A percentile compares a stretch with the other conserved stretches of the same genome.
Conservation (phyloP, 805 yeast species). For the Torulaspora microellipsoides region DNA sequence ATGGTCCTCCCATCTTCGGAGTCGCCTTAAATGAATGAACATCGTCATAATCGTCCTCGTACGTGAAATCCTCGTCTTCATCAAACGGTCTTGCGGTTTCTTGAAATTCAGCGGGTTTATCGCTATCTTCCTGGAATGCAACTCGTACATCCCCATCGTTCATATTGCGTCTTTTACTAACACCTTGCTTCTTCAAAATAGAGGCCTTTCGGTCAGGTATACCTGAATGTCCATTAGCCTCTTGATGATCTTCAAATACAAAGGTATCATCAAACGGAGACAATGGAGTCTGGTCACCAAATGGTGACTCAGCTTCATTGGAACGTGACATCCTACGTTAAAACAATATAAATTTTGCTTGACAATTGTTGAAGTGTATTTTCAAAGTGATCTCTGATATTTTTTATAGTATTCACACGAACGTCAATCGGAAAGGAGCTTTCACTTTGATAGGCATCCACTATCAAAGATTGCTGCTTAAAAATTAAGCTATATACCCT, state of each 20-base stretch:
- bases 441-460: no score
- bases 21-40: conserved; percentile 28
- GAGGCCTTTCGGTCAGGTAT: conserved; percentile 11
- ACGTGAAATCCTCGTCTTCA: conserved; percentile 10
- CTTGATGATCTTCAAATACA: conserved; percentile 18
- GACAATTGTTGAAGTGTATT: no score
- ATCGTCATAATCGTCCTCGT: conserved; percentile 18
- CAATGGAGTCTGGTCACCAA: conserved; percentile 14
- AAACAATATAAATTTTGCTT: no score
- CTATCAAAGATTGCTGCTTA: no score
- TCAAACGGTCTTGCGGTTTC: conserved; percentile 14
- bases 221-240: neutral
- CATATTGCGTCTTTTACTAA: conserved; percentile 4
- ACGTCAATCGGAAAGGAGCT: no score
- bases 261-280: conserved; percentile 33
- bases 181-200: conserved; percentile 15
- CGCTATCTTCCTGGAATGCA: conserved; percentile 16
- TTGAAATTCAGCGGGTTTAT: conserved; percentile 17
- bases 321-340: conserved; percentile 2
- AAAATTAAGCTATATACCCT: no score
- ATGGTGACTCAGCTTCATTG: conserved; percentile 8
- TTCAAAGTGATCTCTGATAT: no score
- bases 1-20: conserved; percentile 21
- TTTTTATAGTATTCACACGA: no score
- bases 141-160: conserved; percentile 9